These are phyloP conservation scores for Ganoderma leucocontextum DNA, from an alignment of 1,284 basidiomycete genomes.

Conservation along the genomic window DNA sequence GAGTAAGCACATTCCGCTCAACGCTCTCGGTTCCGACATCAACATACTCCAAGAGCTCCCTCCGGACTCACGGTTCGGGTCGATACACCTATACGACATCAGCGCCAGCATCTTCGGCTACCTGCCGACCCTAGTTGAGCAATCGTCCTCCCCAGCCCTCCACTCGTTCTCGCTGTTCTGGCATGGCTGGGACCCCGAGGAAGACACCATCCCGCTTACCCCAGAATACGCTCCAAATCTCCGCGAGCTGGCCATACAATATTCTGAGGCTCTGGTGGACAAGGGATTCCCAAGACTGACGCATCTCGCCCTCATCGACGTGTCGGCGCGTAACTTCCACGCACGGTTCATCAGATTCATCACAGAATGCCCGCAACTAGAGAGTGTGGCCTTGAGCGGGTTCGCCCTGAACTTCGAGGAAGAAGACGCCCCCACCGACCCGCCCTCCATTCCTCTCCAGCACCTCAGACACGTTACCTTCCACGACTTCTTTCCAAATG, in stretches of 20 bases:
- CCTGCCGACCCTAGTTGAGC: background rate
- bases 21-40: background rate
- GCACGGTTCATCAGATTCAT: background rate
- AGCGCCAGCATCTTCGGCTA: background rate
- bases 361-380: slow-evolving; percentile 9
- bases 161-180: background rate
- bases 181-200: background rate
- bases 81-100: background rate
- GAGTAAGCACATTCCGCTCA: background rate
- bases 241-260: background rate
- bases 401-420: background rate
- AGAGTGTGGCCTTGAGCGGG: slow-evolving; percentile 1
- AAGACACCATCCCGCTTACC: background rate
- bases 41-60: background rate
- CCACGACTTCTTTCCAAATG: background rate
- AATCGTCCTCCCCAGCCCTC: background rate
- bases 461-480: slow-evolving; percentile 13
- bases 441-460: background rate
- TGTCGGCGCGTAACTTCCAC: background rate
- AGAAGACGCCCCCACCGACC: background rate
- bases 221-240: slow-evolving; percentile 2
- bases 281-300: slow-evolving; percentile 10
- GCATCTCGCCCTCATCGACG: background rate
- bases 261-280: background rate
- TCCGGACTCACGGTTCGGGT: background rate